Conservation (phyloP, 495 filamentous ascomycete genomes). For the Lasiosphaeria miniovina region DNA sequence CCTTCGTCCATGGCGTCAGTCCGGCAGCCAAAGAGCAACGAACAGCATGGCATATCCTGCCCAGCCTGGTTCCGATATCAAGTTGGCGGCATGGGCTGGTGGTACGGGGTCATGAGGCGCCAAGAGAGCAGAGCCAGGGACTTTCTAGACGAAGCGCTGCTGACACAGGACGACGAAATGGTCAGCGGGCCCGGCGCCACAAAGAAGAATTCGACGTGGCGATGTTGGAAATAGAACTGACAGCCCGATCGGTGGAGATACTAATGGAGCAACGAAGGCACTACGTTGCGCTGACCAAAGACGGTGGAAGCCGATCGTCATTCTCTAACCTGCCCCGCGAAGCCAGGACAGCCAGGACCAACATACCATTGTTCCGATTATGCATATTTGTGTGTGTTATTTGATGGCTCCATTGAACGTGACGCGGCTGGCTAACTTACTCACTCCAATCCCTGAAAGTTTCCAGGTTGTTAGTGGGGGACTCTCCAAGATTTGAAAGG, state of each 20-base stretch:
- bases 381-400: not conserved
- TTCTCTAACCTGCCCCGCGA: conserved; percentile 4
- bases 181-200: not conserved
- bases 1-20: too few relatives aligned
- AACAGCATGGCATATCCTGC: too few relatives aligned
- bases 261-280: conserved; percentile 11
- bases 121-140: not conserved
- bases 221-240: conserved; percentile 9
- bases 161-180: not conserved
- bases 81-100: too few relatives aligned
- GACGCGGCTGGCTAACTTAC: not conserved
- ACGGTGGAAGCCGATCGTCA: conserved; percentile 15
- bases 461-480: too few relatives aligned
- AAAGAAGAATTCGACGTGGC: conserved; percentile 5
- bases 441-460: too few relatives aligned
- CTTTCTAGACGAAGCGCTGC: not conserved
- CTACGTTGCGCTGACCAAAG: conserved; percentile 8
- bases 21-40: too few relatives aligned
- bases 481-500: too few relatives aligned
- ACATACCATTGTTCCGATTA: not conserved
- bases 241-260: conserved; percentile 6
- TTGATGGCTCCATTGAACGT: too few relatives aligned
- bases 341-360: too few relatives aligned
- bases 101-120: too few relatives aligned
- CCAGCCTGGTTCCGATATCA: too few relatives aligned